Percentiles rank a stretch among this genome's conserved stretches.
phyloP scores from a whole-genome alignment of 257 asterid species.

The Nicotiana attenuata region DNA sequence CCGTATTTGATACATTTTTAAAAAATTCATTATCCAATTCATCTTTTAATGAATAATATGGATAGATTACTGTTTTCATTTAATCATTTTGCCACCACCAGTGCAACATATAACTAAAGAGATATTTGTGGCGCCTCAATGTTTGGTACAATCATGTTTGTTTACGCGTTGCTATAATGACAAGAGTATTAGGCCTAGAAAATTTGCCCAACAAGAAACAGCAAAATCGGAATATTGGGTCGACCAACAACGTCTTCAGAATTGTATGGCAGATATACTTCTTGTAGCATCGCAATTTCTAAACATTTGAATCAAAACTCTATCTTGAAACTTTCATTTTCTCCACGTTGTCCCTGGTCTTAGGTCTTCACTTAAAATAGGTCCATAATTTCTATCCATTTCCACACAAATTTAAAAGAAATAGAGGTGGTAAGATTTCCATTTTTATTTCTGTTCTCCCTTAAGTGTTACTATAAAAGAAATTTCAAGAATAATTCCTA shows the following conservation, averaged over 20 bases:
- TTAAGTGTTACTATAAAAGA: not conserved
- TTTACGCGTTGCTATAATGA: not conserved
- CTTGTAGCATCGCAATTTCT: not conserved
- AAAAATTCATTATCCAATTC: too few species aligned
- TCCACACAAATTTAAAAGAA: not conserved
- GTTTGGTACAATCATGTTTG: not conserved
- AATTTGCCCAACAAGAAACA: not conserved
- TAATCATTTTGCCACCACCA: too few species aligned
- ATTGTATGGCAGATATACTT: not conserved
- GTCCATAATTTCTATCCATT: not conserved
- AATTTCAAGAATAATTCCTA: not conserved
- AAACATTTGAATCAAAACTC: not conserved
- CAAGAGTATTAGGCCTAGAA: not conserved
- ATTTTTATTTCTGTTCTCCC: not conserved
- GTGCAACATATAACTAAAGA: not conserved
- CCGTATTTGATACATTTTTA: too few species aligned
- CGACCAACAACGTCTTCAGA: not conserved
- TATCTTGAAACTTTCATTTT: not conserved
- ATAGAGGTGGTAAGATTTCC: not conserved
- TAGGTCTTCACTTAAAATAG: not conserved
- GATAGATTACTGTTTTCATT: fast-evolving
- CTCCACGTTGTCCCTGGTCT: not conserved
- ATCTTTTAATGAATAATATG: too few species aligned
- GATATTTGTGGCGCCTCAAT: constrained; percentile 4
- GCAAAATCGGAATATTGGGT: not conserved